Percentiles rank a stretch among this genome's conserved stretches.
Conservation (phyloP, 129 eudicot species). For the Flaveria brownii region DNA sequence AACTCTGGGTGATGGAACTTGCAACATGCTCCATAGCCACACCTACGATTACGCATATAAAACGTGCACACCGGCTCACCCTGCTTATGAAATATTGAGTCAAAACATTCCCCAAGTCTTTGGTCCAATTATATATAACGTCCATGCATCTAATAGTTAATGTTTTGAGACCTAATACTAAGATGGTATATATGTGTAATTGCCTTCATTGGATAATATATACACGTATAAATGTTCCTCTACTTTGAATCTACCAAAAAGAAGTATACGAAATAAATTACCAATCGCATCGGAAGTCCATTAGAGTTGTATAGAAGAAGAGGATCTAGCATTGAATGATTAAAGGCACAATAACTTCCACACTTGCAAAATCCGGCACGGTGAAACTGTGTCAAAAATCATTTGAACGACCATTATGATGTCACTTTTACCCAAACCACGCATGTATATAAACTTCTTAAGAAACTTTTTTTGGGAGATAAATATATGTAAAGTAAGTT, state of each 20-base stretch:
- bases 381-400: neutral
- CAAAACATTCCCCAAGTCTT: too few species aligned
- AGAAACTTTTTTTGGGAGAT: neutral
- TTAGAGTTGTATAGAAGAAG: neutral
- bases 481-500: neutral
- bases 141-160: neutral
- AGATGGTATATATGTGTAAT: neutral
- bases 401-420: neutral
- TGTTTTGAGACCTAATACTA: neutral
- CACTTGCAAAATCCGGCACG: neutral
- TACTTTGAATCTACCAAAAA: neutral
- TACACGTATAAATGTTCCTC: neutral
- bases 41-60: neutral
- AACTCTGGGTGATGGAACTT: constrained; percentile 7
- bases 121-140: neutral
- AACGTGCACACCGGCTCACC: neutral
- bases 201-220: neutral
- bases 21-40: constrained; percentile 16
- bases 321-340: neutral
- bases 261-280: neutral
- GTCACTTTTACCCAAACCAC: neutral
- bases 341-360: neutral
- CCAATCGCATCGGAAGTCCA: constrained; percentile 4
- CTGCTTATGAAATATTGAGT: neutral
- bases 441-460: neutral